Base-by-base conservation (phyloP, 805 yeast species). In the Suhomyces sp. region DNA sequence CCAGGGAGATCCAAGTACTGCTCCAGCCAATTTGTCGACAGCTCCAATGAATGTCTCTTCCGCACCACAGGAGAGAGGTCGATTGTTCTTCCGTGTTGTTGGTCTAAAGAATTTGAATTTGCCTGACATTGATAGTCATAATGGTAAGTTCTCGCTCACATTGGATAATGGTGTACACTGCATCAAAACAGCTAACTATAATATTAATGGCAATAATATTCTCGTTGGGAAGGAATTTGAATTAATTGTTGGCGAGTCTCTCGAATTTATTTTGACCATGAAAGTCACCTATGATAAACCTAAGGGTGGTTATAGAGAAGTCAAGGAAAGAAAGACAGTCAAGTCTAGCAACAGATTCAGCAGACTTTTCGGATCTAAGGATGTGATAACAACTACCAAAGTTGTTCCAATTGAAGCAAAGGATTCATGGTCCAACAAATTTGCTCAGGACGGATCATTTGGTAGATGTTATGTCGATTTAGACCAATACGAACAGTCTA, bases 391-490 rank as follows among this genome's bases (percentile, higher is more conserved):
- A 3, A 65, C 74, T 2, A 76, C 77, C 34, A 76, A 64, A 44
- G 75, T 69, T 41, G 74, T 79, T 5, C 69, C 79, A 2, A 67
- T 68, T 41, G 69, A 74, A 20, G 65, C 72, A 1, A 57, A 60
- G 4, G 95, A 84, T 61, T 62, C 71, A 2, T 76, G 91, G 83
- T 75, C 74, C 21, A 58, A 67, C 21, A 63, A 75, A 36, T 72
- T 88, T 43, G 96, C 97, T 2, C 69, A 71, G 21, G 95, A 88
- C 56, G 98, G 98, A 2, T 86, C 96, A 23, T 88, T 86, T 69
- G 96, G 88, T 6, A 72, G 91, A 50, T 76, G 84, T 35, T 79
- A 82, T 47, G 67, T 90, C 35, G 74, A 74, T 29, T 81, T 83
- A 48, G 70, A 72, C 16, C 76, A 75, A 38, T 74, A 74, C 47